These are phyloP conservation scores for Cryoendolithus antarcticus DNA, from an alignment of 2,329 filamentous ascomycete genomes.

Conservation along the genomic window DNA sequence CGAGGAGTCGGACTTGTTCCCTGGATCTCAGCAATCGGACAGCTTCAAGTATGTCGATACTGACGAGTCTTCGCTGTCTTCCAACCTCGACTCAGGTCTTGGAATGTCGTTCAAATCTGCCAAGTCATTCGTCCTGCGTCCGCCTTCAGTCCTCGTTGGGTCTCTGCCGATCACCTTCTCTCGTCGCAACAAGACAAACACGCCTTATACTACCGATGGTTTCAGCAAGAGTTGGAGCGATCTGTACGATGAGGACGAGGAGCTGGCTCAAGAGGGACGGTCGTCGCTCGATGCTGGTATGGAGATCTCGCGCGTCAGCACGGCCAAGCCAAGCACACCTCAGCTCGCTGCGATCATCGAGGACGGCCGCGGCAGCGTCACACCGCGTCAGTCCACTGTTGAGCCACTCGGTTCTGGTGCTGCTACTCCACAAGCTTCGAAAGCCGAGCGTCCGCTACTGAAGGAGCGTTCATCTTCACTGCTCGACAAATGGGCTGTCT, in stretches of 20 bases:
- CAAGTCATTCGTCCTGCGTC: slow-evolving; percentile 31
- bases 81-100: slow-evolving; percentile 70
- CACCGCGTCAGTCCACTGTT: slow-evolving; percentile 39
- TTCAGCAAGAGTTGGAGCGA: slow-evolving; percentile 99
- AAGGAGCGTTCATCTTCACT: slow-evolving; percentile 41
- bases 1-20: slow-evolving; percentile 76
- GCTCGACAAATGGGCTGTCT: slow-evolving; percentile 77
- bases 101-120: slow-evolving; percentile 70
- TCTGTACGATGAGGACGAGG: slow-evolving; percentile 89
- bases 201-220: slow-evolving; percentile 23
- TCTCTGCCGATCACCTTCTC: slow-evolving; percentile 52
- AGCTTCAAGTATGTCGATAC: slow-evolving; percentile 62
- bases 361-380: slow-evolving; percentile 34
- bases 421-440: slow-evolving; percentile 17
- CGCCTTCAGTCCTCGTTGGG: slow-evolving; percentile 54
- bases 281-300: slow-evolving; percentile 29
- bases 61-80: slow-evolving; percentile 70
- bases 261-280: slow-evolving; percentile 50
- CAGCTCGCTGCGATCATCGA: slow-evolving; percentile 30
- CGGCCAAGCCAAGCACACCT: slow-evolving; percentile 47
- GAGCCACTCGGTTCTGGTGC: slow-evolving; percentile 25
- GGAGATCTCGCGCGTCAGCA: slow-evolving; percentile 27
- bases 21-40: slow-evolving; percentile 55
- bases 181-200: slow-evolving; percentile 51
- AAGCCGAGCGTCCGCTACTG: slow-evolving; percentile 27